A percentile compares a stretch with the other conserved stretches of the same genome.
These are phyloP conservation scores for Cladophialophora bantiana DNA, from an alignment of 2,329 filamentous ascomycete species.

Conservation along the genomic window DNA sequence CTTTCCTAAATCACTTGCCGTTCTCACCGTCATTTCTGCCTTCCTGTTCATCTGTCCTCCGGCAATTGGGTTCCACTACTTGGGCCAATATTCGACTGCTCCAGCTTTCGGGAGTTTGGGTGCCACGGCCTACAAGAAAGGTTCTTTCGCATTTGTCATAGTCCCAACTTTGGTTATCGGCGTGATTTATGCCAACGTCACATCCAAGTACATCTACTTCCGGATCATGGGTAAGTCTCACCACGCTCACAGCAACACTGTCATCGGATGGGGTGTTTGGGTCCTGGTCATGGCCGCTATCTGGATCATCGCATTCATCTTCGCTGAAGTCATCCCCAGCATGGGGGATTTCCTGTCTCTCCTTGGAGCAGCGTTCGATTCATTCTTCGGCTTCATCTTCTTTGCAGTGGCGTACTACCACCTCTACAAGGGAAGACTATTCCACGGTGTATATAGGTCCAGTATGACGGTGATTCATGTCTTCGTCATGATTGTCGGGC, in stretches of 20 bases:
- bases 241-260: slow-evolving; percentile 57
- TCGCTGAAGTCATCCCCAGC: slow-evolving; percentile 57
- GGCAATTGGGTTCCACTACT: slow-evolving; percentile 57
- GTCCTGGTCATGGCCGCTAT: slow-evolving; percentile 26
- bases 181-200: slow-evolving; percentile 59
- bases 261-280: slow-evolving; percentile 58
- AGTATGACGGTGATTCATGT: slow-evolving; percentile 56
- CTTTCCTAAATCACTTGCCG: slow-evolving; percentile 59
- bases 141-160: slow-evolving; percentile 59
- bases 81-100: slow-evolving; percentile 59
- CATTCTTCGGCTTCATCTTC: slow-evolving; percentile 61
- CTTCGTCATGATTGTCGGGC: slow-evolving; percentile 54
- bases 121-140: slow-evolving; percentile 55
- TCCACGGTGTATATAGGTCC: slow-evolving; percentile 46
- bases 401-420: slow-evolving; percentile 60
- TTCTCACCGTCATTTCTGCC: slow-evolving; percentile 53
- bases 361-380: slow-evolving; percentile 57
- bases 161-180: slow-evolving; percentile 59
- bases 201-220: slow-evolving; percentile 56
- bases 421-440: slow-evolving; percentile 52
- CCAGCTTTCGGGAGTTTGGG: slow-evolving; percentile 59
- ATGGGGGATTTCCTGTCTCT: slow-evolving; percentile 61
- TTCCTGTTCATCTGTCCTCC: slow-evolving; percentile 60
- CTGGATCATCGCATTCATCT: slow-evolving; percentile 50
- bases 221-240: slow-evolving; percentile 53